phyloP scores from a whole-genome alignment of 2,329 filamentous ascomycete genomes.

The Atkinsonella texensis region DNA sequence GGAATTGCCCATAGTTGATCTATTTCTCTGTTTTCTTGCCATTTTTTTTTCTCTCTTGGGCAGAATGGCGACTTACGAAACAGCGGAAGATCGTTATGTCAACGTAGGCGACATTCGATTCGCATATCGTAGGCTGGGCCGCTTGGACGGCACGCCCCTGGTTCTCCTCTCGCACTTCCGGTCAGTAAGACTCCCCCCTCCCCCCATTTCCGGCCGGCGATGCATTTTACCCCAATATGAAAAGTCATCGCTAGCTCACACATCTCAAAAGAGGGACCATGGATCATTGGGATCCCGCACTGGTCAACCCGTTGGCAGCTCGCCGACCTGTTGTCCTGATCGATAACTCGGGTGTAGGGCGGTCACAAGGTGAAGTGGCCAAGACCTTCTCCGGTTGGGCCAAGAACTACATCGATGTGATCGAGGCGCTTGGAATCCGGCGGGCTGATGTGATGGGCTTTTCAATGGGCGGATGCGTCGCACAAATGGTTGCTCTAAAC shows the following conservation, averaged over 20 bases:
- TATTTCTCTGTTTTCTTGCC: too few species aligned
- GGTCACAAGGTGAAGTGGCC: conserved; percentile 29
- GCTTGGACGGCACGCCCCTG: conserved; percentile 18
- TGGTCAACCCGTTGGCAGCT: conserved; percentile 31
- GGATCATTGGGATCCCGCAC: conserved; percentile 29
- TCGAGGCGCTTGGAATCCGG: conserved; percentile 23
- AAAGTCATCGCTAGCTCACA: neutral
- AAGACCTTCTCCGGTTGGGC: conserved; percentile 19
- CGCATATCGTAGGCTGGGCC: conserved; percentile 21
- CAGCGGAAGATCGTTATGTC: conserved; percentile 17
- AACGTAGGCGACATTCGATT: conserved; percentile 19
- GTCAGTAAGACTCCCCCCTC: conserved; percentile 9
- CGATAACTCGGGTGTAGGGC: conserved; percentile 36
- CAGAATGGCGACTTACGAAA: conserved; percentile 20
- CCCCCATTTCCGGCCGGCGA: neutral
- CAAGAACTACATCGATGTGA: conserved; percentile 22
- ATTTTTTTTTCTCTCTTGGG: neutral
- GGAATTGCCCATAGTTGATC: neutral
- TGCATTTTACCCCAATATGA: neutral
- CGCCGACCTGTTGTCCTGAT: conserved; percentile 31
- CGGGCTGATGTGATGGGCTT: conserved; percentile 35
- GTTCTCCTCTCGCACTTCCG: conserved; percentile 21
- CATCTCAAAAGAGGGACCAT: conserved; percentile 21
- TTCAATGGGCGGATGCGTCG: conserved; percentile 35
- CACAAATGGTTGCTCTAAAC: conserved; percentile 32